Conservation (phyloP, 1,284 basidiomycete species). For the Microbotryum scabiosae region DNA sequence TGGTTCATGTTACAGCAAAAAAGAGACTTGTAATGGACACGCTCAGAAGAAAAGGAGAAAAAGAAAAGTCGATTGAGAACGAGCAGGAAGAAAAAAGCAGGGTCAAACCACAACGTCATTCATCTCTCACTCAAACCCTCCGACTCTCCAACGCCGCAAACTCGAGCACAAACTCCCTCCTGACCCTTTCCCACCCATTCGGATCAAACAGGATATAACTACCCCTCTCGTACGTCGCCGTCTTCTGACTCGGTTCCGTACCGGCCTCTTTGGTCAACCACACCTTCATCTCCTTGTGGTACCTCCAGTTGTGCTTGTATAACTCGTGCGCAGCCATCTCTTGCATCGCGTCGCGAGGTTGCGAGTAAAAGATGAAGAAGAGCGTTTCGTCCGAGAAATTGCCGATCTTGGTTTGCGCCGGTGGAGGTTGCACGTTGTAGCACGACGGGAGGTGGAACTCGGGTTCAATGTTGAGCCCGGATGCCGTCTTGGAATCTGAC, state of each 20-base stretch:
- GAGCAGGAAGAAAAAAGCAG: too few relatives aligned
- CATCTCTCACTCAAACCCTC: neutral
- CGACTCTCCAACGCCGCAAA: slow-evolving; percentile 5
- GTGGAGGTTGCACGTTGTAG: slow-evolving; percentile 86
- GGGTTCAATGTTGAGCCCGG: slow-evolving; percentile 69
- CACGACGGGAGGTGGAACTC: slow-evolving; percentile 84
- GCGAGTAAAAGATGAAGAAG: slow-evolving; percentile 98
- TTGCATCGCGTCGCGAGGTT: slow-evolving; percentile 84
- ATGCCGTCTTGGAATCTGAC: slow-evolving; percentile 60
- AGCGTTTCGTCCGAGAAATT: slow-evolving; percentile 94
- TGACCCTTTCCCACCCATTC: slow-evolving; percentile 66
- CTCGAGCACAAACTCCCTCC: slow-evolving; percentile 22
- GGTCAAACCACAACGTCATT: too few relatives aligned
- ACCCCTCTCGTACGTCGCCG: slow-evolving; percentile 79
- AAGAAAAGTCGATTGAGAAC: too few relatives aligned
- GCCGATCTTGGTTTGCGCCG: slow-evolving; percentile 74
- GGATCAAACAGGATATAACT: slow-evolving; percentile 89
- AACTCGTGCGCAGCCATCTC: slow-evolving; percentile 93
- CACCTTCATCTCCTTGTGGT: slow-evolving; percentile 86
- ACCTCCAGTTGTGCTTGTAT: slow-evolving; percentile 96
- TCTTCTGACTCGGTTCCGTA: slow-evolving; percentile 72
- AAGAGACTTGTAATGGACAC: too few relatives aligned
- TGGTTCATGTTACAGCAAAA: too few relatives aligned
- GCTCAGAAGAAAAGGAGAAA: too few relatives aligned
- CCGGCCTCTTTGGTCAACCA: slow-evolving; percentile 94